Conservation (phyloP, 163 green algal genomes). For the Scenedesmus sp. region DNA sequence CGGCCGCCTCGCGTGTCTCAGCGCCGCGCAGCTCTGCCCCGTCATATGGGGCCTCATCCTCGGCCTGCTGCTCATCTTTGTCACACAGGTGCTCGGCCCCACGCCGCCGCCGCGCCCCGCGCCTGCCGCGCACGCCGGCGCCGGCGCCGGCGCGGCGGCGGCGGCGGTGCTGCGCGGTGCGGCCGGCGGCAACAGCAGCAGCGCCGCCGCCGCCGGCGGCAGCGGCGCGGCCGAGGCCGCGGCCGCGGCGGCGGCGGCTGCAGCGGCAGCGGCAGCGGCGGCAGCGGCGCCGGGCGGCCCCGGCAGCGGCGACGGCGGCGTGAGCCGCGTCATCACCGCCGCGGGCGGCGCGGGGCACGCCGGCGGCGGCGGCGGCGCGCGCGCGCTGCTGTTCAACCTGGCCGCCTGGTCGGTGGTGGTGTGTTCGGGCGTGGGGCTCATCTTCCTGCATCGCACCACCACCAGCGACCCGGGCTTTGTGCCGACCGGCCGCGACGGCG, state of each 20-base stretch:
- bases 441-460: conserved; percentile 87
- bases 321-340: background rate
- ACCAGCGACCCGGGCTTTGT: conserved; percentile 90
- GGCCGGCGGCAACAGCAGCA: background rate
- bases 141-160: background rate
- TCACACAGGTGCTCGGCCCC: conserved; percentile 60
- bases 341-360: background rate
- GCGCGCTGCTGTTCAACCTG: conserved; percentile 1
- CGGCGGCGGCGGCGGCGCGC: background rate
- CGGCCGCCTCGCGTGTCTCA: conserved; percentile 62
- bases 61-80: conserved; percentile 74
- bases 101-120: conserved; percentile 2
- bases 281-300: background rate
- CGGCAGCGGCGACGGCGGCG: background rate
- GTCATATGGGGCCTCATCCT: conserved; percentile 87
- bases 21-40: conserved; percentile 77
- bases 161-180: background rate
- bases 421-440: conserved; percentile 50
- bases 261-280: conserved; percentile 1
- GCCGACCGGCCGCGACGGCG: conserved; percentile 50
- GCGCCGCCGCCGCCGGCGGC: background rate
- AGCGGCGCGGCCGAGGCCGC: background rate
- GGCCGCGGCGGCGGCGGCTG: background rate
- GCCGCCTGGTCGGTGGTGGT: conserved; percentile 42
- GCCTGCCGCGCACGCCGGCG: too few relatives aligned